Evolutionary conservation across 2,329 filamentous ascomycete species (phyloP).

Genomic region (Colletotrichum nymphaeae): DNA sequence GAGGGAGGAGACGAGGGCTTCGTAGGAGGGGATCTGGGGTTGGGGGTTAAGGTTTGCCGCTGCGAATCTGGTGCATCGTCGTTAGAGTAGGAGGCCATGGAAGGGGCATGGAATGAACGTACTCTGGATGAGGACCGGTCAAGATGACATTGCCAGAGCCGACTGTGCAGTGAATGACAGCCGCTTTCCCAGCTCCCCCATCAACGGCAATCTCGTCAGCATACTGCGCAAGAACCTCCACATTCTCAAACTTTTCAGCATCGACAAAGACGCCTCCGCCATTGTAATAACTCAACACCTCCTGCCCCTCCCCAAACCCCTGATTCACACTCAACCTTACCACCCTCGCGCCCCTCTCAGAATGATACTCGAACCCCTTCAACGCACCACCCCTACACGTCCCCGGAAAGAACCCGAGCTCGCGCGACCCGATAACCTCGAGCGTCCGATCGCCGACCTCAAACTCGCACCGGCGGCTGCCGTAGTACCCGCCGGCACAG

Average conservation of each 20-base stretch:
- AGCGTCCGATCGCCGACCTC: slow-evolving; percentile 80
- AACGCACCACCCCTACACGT: slow-evolving; percentile 89
- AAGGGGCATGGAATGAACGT: slow-evolving; percentile 29
- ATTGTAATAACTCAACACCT: slow-evolving; percentile 88
- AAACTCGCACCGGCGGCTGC: slow-evolving; percentile 84
- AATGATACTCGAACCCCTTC: slow-evolving; percentile 88
- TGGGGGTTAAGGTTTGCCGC: slow-evolving; percentile 79
- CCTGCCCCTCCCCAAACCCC: slow-evolving; percentile 66
- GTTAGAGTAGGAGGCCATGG: too few species aligned
- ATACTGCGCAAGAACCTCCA: slow-evolving; percentile 88
- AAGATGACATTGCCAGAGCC: slow-evolving; percentile 84
- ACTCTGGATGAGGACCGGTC: slow-evolving; percentile 95
- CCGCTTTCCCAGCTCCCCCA: slow-evolving; percentile 77
- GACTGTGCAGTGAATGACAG: slow-evolving; percentile 84
- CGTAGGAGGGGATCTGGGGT: slow-evolving; percentile 75
- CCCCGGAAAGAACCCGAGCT: slow-evolving; percentile 90
- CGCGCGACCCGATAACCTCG: slow-evolving; percentile 86
- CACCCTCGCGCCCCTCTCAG: slow-evolving; percentile 84
- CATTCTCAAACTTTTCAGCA: slow-evolving; percentile 71
- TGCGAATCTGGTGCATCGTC: too few species aligned
- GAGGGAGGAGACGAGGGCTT: slow-evolving; percentile 74
- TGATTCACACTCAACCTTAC: slow-evolving; percentile 71
- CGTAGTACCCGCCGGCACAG: slow-evolving; percentile 96
- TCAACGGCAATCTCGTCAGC: slow-evolving; percentile 80
- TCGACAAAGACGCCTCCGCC: slow-evolving; percentile 94